These are phyloP conservation scores for Yamadazyma siamensis DNA, from an alignment of 1,139 yeast species.

Conservation along the genomic window DNA sequence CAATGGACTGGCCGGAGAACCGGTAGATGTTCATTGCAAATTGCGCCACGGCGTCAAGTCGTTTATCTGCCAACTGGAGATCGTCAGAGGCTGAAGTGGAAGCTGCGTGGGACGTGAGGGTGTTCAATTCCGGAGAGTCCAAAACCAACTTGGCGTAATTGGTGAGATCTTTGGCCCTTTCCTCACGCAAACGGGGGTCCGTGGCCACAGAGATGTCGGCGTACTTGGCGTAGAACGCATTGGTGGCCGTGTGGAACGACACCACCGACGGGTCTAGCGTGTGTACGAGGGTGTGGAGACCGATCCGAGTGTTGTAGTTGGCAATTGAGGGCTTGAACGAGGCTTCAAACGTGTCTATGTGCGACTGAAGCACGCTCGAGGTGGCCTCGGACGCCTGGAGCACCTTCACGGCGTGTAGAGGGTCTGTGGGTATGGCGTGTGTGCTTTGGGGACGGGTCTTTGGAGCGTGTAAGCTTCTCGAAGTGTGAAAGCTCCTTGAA, in stretches of 20 bases:
- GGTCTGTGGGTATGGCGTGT: no score
- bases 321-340: background rate
- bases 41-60: constrained; percentile 22
- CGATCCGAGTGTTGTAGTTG: constrained; percentile 30
- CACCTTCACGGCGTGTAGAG: no score
- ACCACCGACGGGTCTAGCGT: constrained; percentile 29
- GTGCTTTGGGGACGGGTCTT: no score
- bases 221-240: constrained; percentile 27
- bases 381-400: no score
- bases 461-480: no score
- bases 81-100: no score
- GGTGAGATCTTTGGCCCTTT: constrained; percentile 26
- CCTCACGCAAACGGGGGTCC: constrained; percentile 13
- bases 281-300: constrained; percentile 39
- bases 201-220: constrained; percentile 17
- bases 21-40: constrained; percentile 25
- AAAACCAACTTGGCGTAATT: constrained; percentile 29
- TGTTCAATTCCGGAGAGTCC: constrained; percentile 29
- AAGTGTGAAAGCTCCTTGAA: no score
- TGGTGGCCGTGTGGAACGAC: constrained; percentile 22
- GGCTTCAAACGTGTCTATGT: constrained; percentile 16
- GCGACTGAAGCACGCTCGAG: no score
- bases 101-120: constrained; percentile 6
- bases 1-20: constrained; percentile 24
- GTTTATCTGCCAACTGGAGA: constrained; percentile 11